Conservation (phyloP, 164 flowering plant genomes). For the Aristolochia fimbriata region DNA sequence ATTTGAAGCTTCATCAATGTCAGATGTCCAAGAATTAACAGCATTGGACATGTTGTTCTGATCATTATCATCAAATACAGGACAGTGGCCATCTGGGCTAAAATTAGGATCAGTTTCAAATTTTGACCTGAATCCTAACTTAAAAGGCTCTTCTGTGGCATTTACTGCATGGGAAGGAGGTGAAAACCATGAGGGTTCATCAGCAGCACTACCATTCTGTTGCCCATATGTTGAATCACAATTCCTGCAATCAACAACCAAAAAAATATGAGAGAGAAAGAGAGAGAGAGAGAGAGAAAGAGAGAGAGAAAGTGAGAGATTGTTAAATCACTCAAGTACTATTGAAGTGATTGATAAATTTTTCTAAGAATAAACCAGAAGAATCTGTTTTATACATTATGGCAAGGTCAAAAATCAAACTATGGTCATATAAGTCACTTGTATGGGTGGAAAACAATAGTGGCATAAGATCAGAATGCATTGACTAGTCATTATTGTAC, state of each 20-base stretch:
- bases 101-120: not conserved
- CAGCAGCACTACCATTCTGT: slow-evolving; percentile 35
- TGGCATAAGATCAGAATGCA: no score
- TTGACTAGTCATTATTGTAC: no score
- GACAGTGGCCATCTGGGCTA: not conserved
- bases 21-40: slow-evolving; percentile 12
- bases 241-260: slow-evolving; percentile 29
- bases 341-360: no score
- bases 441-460: no score
- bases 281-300: not conserved
- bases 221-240: slow-evolving; percentile 72
- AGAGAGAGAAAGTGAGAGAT: no score
- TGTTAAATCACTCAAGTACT: no score
- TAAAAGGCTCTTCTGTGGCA: slow-evolving; percentile 36
- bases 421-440: no score
- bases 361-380: no score
- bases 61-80: slow-evolving; percentile 12
- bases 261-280: slow-evolving; percentile 5
- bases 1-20: slow-evolving; percentile 17
- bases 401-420: no score
- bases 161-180: slow-evolving; percentile 33
- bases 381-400: no score
- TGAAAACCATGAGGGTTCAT: slow-evolving; percentile 57
- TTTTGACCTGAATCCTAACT: slow-evolving; percentile 22
- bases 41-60: slow-evolving; percentile 8